These are phyloP conservation scores for Cunninghamia lanceolata DNA, from an alignment of 75 land plant species.

Conservation along the genomic window DNA sequence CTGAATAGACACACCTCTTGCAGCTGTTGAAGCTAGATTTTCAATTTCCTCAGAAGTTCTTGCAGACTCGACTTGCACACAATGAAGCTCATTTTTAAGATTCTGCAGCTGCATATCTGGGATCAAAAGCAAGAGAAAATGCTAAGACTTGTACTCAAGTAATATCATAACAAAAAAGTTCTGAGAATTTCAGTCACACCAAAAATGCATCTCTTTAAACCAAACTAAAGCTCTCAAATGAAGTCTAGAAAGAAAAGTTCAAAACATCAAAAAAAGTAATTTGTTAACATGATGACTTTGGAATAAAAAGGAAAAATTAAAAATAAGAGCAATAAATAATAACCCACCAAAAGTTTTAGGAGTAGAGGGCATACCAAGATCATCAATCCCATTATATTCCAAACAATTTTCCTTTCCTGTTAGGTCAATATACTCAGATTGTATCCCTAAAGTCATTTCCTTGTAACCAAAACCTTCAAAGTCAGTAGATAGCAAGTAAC, in stretches of 20 bases:
- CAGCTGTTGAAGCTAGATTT: background rate
- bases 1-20: background rate
- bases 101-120: slow-evolving; percentile 3
- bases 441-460: slow-evolving; percentile 2
- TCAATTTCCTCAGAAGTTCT: background rate
- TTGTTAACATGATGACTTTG: background rate
- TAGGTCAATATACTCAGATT: background rate
- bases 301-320: background rate
- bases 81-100: background rate
- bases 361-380: background rate
- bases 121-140: background rate
- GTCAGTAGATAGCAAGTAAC: background rate
- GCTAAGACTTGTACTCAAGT: background rate
- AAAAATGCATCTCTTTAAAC: background rate
- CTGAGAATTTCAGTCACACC: background rate
- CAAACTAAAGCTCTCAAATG: background rate
- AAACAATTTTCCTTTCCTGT: slow-evolving; percentile 5
- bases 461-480: background rate
- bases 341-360: background rate
- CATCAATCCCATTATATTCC: background rate
- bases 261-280: background rate
- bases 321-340: background rate
- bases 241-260: background rate
- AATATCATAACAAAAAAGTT: background rate
- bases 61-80: background rate